phyloP scores from a whole-genome alignment of 306 rosid species.

The Hippophae gyantsensis region DNA sequence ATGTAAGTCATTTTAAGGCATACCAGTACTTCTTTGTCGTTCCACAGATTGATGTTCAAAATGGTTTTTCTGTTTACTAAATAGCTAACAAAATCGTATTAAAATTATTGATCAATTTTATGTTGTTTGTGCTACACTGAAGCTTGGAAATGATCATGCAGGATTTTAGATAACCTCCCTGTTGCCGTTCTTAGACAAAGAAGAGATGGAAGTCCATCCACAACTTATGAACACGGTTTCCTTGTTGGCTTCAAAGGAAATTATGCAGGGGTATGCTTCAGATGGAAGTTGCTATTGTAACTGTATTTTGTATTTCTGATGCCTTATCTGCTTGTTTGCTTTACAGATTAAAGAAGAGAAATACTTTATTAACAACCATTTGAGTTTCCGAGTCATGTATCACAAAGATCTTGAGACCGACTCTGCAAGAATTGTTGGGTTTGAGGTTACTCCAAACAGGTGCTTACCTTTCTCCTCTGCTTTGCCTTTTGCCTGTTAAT shows the following conservation, averaged over 20 bases:
- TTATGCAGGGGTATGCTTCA: constrained; percentile 80
- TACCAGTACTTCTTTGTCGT: too few species aligned
- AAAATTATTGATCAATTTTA: too few species aligned
- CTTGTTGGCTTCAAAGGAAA: constrained; percentile 94
- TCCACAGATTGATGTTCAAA: too few species aligned
- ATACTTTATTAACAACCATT: constrained; percentile 90
- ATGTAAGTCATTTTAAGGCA: constrained; percentile 43
- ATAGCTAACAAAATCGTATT: too few species aligned
- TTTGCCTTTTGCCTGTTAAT: not conserved
- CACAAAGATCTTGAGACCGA: constrained; percentile 92
- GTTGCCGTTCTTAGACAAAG: constrained; percentile 95
- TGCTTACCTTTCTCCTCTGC: constrained; percentile 16
- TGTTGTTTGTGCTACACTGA: constrained; percentile 4
- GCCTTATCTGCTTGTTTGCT: constrained; percentile 22
- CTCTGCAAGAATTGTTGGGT: constrained; percentile 91
- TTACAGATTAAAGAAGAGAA: constrained; percentile 90
- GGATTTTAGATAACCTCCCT: constrained; percentile 98
- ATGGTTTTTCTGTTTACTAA: too few species aligned
- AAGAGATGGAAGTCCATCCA: constrained; percentile 76
- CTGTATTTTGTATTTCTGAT: constrained; percentile 2
- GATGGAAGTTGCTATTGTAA: constrained; percentile 17
- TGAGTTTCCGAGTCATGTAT: constrained; percentile 95
- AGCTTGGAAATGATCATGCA: constrained; percentile 31
- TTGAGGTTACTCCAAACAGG: constrained; percentile 98
- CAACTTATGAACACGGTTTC: constrained; percentile 92